These are phyloP conservation scores for Cladophialophora exuberans DNA, from an alignment of 2,329 filamentous ascomycete species.

Conservation along the genomic window DNA sequence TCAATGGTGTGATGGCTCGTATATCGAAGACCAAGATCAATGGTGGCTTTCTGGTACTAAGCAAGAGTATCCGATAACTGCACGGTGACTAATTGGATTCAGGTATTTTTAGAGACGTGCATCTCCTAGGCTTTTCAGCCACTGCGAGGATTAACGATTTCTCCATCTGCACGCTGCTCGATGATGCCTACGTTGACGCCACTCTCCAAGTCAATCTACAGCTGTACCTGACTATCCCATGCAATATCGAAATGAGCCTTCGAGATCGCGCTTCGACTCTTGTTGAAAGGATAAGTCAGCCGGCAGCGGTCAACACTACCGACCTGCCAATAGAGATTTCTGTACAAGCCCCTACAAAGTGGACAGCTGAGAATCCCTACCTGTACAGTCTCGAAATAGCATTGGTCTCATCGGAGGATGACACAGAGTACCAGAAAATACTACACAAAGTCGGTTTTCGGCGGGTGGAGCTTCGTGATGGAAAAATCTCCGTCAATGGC, in stretches of 20 bases:
- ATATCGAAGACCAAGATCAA: constrained; percentile 71
- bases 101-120: constrained; percentile 68
- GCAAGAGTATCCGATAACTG: no score
- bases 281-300: constrained; percentile 2
- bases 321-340: constrained; percentile 42
- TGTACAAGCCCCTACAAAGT: constrained; percentile 62
- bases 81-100: no score
- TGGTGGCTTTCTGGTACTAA: constrained; percentile 71
- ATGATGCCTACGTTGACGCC: constrained; percentile 55
- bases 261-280: not conserved
- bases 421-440: constrained; percentile 40
- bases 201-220: constrained; percentile 53
- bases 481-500: constrained; percentile 61
- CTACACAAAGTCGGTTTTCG: constrained; percentile 66
- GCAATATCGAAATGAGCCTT: constrained; percentile 3
- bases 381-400: constrained; percentile 10
- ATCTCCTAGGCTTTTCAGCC: constrained; percentile 60
- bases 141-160: constrained; percentile 59
- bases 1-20: constrained; percentile 69
- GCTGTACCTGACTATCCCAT: constrained; percentile 42
- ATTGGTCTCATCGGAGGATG: not conserved
- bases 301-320: not conserved
- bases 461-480: constrained; percentile 60
- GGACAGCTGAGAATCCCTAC: constrained; percentile 64
- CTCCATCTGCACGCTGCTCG: constrained; percentile 59